These are phyloP conservation scores for Phytophthora agathidicida DNA, from an alignment of 352 stramenopile species.

Conservation along the genomic window DNA sequence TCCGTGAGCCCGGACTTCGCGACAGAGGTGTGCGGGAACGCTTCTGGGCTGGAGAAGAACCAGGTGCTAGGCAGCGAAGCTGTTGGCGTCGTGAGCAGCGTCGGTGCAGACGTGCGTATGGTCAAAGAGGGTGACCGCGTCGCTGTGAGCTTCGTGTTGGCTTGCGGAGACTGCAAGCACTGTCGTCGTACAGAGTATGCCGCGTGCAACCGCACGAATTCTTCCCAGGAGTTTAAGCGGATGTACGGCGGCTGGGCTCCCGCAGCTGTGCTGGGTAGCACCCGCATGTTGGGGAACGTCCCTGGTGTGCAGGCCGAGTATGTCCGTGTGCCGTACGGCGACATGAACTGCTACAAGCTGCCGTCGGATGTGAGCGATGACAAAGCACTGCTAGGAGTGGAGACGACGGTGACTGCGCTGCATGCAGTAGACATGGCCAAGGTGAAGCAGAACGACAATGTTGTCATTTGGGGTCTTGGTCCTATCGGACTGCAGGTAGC, in stretches of 20 bases:
- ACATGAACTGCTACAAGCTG: slow-evolving; percentile 75
- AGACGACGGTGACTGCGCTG: slow-evolving; percentile 62
- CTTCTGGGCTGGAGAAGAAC: slow-evolving; percentile 55
- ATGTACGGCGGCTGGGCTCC: slow-evolving; percentile 69
- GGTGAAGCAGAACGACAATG: slow-evolving; percentile 48
- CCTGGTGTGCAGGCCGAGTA: slow-evolving; percentile 77
- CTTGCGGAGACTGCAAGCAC: slow-evolving; percentile 73
- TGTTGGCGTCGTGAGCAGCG: slow-evolving; percentile 61
- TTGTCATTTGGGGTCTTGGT: slow-evolving; percentile 77
- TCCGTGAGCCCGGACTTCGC: slow-evolving; percentile 66
- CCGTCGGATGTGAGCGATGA: slow-evolving; percentile 59
- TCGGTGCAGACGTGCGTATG: slow-evolving; percentile 54
- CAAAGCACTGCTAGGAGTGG: slow-evolving; percentile 67
- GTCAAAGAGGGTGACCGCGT: slow-evolving; percentile 72
- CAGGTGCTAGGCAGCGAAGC: slow-evolving; percentile 76
- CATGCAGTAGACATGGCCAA: slow-evolving; percentile 66
- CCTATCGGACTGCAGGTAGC: slow-evolving; percentile 61
- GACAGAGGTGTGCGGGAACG: slow-evolving; percentile 44
- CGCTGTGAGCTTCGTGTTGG: slow-evolving; percentile 73
- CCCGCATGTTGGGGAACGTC: slow-evolving; percentile 58
- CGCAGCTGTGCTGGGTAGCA: slow-evolving; percentile 64
- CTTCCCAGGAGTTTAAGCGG: slow-evolving; percentile 69
- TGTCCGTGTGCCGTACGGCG: slow-evolving; percentile 74
- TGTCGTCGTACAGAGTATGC: slow-evolving; percentile 67
- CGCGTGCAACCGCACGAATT: slow-evolving; percentile 76